A percentile compares a stretch with the other conserved stretches of the same genome.
phyloP scores from a whole-genome alignment of 169 alveolate genomes.

The Cryptosporidium ubiquitum region DNA sequence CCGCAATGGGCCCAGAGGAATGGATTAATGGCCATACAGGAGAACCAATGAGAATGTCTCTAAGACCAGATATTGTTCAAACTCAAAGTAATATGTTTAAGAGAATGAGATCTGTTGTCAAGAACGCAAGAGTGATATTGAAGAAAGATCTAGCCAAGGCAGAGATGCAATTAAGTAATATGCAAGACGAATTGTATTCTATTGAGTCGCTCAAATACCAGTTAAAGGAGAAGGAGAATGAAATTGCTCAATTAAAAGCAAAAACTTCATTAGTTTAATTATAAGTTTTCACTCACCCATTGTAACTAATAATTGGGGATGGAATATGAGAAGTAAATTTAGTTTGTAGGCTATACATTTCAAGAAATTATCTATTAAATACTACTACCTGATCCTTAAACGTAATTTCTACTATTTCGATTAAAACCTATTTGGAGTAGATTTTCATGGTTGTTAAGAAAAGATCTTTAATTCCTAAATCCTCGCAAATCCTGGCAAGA shows the following conservation, averaged over 20 bases:
- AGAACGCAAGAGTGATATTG: constrained; percentile 70
- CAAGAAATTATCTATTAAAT: neutral
- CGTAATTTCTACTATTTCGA: neutral
- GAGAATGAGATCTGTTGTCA: constrained; percentile 74
- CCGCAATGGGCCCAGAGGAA: constrained; percentile 74
- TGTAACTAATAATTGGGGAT: neutral
- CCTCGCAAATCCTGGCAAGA: constrained; percentile 77
- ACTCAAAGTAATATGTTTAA: constrained; percentile 62
- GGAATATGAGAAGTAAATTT: neutral
- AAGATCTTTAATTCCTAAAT: constrained; percentile 77
- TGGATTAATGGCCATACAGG: constrained; percentile 72
- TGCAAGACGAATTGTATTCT: constrained; percentile 66
- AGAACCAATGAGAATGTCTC: constrained; percentile 45
- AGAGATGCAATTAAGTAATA: constrained; percentile 54
- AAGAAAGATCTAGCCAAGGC: constrained; percentile 69
- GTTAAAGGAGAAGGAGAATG: constrained; percentile 68
- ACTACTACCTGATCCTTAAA: neutral
- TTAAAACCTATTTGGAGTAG: constrained; percentile 40
- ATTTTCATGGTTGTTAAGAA: constrained; percentile 81
- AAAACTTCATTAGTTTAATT: constrained; percentile 28
- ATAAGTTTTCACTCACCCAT: constrained; percentile 54
- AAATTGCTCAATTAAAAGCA: constrained; percentile 70
- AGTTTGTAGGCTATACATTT: constrained; percentile 7
- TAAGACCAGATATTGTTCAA: constrained; percentile 69
- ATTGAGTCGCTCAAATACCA: constrained; percentile 59